Evolutionary conservation across 768 basidiomycete species (phyloP).

Genomic region (Phaeotremella skinneri): DNA sequence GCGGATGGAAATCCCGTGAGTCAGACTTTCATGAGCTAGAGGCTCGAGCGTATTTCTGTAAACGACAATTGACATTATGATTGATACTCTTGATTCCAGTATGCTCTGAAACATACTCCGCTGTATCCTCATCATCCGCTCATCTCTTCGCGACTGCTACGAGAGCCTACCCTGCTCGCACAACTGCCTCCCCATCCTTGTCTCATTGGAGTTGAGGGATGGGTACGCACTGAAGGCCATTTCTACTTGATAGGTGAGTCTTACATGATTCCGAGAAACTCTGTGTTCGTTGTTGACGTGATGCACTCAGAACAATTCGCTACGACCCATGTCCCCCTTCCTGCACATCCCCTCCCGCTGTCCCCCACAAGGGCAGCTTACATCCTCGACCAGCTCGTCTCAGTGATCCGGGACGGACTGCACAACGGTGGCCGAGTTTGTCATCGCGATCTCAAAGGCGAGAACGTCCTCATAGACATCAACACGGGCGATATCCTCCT

Average conservation of each 20-base stretch:
- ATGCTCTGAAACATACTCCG: slow-evolving; percentile 55
- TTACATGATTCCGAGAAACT: slow-evolving; percentile 6
- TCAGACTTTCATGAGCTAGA: neutral
- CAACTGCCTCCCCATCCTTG: slow-evolving; percentile 54
- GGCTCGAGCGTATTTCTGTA: neutral
- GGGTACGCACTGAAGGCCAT: slow-evolving; percentile 53
- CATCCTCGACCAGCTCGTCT: slow-evolving; percentile 53
- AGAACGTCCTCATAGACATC: slow-evolving; percentile 44
- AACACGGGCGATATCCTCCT: slow-evolving; percentile 51
- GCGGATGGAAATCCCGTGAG: slow-evolving; percentile 49
- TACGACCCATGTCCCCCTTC: slow-evolving; percentile 50
- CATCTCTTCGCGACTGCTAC: slow-evolving; percentile 53
- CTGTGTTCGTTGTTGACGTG: neutral
- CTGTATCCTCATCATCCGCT: slow-evolving; percentile 55
- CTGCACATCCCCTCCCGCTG: slow-evolving; percentile 29
- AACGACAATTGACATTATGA: neutral
- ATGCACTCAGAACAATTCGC: slow-evolving; percentile 38
- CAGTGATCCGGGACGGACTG: slow-evolving; percentile 50
- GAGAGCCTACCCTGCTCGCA: slow-evolving; percentile 54
- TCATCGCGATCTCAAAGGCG: slow-evolving; percentile 52
- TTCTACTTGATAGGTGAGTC: slow-evolving; percentile 54
- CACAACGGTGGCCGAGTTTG: slow-evolving; percentile 50
- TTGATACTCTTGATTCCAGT: slow-evolving; percentile 34
- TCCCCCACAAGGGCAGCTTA: slow-evolving; percentile 40
- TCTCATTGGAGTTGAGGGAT: slow-evolving; percentile 54